Percentiles rank a stretch among this genome's conserved stretches.
phyloP scores from a whole-genome alignment of 768 basidiomycete species.

The Tulasnella sp. region DNA sequence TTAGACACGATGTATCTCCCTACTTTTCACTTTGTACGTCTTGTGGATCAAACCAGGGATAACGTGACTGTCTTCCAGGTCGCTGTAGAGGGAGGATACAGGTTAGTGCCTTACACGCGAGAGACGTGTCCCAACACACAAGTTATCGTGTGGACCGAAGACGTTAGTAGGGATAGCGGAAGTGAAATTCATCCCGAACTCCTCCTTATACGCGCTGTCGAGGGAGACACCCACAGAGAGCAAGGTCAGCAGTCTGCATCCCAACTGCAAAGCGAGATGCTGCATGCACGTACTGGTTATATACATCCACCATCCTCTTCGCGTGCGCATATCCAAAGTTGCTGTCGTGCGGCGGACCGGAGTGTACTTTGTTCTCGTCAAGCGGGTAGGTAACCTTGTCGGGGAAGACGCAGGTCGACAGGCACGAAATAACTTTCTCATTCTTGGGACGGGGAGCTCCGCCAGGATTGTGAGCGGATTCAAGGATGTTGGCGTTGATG shows the following conservation, averaged over 20 bases:
- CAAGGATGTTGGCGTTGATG: slow-evolving; percentile 94
- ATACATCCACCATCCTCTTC: slow-evolving; percentile 93
- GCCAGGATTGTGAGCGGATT: slow-evolving; percentile 48
- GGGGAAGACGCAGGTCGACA: slow-evolving; percentile 97
- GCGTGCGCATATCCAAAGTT: slow-evolving; percentile 98
- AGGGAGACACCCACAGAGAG: not conserved
- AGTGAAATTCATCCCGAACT: slow-evolving; percentile 93
- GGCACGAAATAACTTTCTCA: slow-evolving; percentile 87
- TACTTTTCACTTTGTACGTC: slow-evolving; percentile 89
- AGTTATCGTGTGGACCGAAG: slow-evolving; percentile 96
- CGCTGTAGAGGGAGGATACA: slow-evolving; percentile 51
- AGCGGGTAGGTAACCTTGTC: slow-evolving; percentile 94
- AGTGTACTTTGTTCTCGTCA: slow-evolving; percentile 90
- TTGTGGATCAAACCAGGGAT: slow-evolving; percentile 94
- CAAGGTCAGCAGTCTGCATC: not conserved
- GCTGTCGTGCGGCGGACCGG: slow-evolving; percentile 87
- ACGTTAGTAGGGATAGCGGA: slow-evolving; percentile 97
- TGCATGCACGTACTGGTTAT: slow-evolving; percentile 72
- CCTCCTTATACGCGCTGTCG: slow-evolving; percentile 88
- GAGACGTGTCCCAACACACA: slow-evolving; percentile 52
- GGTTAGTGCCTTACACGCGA: slow-evolving; percentile 26
- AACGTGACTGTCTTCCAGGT: slow-evolving; percentile 89
- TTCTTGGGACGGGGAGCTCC: slow-evolving; percentile 47
- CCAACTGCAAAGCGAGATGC: slow-evolving; percentile 10
- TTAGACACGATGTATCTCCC: slow-evolving; percentile 38